phyloP scores from a whole-genome alignment of 2,329 filamentous ascomycete species.

The Domatiomyces catenatus region DNA sequence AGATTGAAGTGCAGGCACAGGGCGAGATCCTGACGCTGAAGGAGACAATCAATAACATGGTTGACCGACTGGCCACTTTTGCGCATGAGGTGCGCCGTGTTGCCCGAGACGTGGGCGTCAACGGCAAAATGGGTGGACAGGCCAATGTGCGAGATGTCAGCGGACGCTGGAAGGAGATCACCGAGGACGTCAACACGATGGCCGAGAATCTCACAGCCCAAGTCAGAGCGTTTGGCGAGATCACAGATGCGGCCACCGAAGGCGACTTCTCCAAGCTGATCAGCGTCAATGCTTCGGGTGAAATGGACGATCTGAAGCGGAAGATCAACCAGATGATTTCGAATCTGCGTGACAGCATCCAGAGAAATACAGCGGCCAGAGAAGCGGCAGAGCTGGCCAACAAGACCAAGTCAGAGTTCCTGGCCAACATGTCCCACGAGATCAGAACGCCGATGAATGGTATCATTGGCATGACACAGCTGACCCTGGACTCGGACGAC shows the following conservation, averaged over 20 bases:
- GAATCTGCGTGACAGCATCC: conserved; percentile 86
- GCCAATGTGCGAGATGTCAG: conserved; percentile 86
- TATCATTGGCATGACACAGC: conserved; percentile 94
- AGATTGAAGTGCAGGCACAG: conserved; percentile 87
- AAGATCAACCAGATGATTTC: conserved; percentile 99
- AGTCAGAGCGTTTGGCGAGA: conserved; percentile 93
- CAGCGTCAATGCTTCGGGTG: conserved; percentile 89
- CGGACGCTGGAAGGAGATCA: conserved; percentile 96
- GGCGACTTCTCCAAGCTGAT: conserved; percentile 95
- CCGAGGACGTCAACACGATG: conserved; percentile 92
- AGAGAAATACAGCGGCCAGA: conserved; percentile 86
- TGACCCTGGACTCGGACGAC: conserved; percentile 89
- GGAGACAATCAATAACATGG: conserved; percentile 98
- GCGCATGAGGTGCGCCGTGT: conserved; percentile 92
- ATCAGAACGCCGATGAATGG: conserved; percentile 96
- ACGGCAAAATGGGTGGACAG: conserved; percentile 96
- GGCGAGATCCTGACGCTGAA: conserved; percentile 89
- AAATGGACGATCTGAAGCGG: conserved; percentile 97
- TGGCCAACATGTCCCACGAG: conserved; percentile 98
- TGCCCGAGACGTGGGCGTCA: conserved; percentile 89
- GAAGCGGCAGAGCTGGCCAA: conserved; percentile 94
- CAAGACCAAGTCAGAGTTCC: conserved; percentile 94
- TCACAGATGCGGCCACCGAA: conserved; percentile 93
- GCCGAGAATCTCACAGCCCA: conserved; percentile 76
- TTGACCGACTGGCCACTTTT: conserved; percentile 85